Conservation (phyloP, 768 basidiomycete genomes). For the Leccinum broughii region DNA sequence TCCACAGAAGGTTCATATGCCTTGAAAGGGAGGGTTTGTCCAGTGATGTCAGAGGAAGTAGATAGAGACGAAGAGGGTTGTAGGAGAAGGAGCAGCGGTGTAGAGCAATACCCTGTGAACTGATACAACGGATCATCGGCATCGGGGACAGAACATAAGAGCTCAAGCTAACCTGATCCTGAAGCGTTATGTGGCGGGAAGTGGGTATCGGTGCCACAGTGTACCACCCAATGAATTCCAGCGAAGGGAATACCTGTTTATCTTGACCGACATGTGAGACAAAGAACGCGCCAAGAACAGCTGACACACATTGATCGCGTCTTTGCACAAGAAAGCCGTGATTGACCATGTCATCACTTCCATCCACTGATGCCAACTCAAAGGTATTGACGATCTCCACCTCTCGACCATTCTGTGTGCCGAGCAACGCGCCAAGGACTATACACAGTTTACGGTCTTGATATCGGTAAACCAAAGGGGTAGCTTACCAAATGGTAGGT, state of each 20-base stretch:
- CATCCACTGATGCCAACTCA: slow-evolving; percentile 70
- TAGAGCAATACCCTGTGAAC: slow-evolving; percentile 85
- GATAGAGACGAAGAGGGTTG: slow-evolving; percentile 53
- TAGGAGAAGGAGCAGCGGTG: slow-evolving; percentile 82
- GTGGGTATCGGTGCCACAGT: slow-evolving; percentile 78
- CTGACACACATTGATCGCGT: slow-evolving; percentile 77
- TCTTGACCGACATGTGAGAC: slow-evolving; percentile 47
- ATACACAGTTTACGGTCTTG: slow-evolving; percentile 1
- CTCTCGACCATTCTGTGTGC: slow-evolving; percentile 91
- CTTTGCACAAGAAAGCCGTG: slow-evolving; percentile 79
- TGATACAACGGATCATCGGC: slow-evolving; percentile 31
- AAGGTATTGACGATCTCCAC: slow-evolving; percentile 98
- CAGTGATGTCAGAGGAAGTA: slow-evolving; percentile 51
- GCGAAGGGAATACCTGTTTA: slow-evolving; percentile 96
- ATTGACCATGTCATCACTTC: slow-evolving; percentile 63
- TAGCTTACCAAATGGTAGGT: slow-evolving; percentile 63
- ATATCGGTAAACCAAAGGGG: background rate
- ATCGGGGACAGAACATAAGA: background rate
- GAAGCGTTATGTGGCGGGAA: slow-evolving; percentile 73
- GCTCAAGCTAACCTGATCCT: slow-evolving; percentile 66
- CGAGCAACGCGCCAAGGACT: slow-evolving; percentile 94
- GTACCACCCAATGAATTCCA: slow-evolving; percentile 99
- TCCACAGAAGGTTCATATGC: slow-evolving; percentile 94
- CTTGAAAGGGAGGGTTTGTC: slow-evolving; percentile 82
- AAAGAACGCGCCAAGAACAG: slow-evolving; percentile 3